Conservation (phyloP, 306 rosid species). For the Cajanus cajan region DNA sequence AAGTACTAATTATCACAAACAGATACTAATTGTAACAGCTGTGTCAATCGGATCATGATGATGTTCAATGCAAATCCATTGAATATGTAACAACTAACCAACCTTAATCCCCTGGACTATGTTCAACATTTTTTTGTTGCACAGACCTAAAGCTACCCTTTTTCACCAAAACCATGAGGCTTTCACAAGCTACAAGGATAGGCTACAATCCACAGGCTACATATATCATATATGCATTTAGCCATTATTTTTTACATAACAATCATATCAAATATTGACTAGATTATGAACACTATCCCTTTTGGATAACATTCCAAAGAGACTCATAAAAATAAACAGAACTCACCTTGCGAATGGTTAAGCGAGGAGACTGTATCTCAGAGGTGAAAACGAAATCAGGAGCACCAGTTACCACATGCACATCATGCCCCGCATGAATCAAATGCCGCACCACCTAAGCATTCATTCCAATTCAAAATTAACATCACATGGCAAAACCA, state of each 20-base stretch:
- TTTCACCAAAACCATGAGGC: neutral
- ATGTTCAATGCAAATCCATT: neutral
- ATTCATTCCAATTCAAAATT: constrained; percentile 20
- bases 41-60: neutral
- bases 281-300: neutral
- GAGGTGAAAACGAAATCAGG: constrained; percentile 94
- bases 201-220: neutral
- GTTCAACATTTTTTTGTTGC: neutral
- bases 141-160: neutral
- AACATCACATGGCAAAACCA: neutral
- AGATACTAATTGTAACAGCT: neutral
- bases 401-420: constrained; percentile 92
- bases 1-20: constrained; percentile 2
- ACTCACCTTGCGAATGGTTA: constrained; percentile 80
- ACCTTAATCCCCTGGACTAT: neutral
- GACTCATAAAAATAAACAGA: neutral
- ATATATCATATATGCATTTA: neutral
- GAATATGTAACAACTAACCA: constrained; percentile 2
- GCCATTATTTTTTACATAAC: neutral
- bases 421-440: constrained; percentile 89
- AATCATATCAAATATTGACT: neutral
- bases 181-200: neutral
- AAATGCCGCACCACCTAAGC: constrained; percentile 80
- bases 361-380: constrained; percentile 68
- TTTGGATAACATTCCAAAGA: neutral